These are phyloP conservation scores for Solanum aculeatissimum DNA, from an alignment of 305 asterid species.

Conservation along the genomic window DNA sequence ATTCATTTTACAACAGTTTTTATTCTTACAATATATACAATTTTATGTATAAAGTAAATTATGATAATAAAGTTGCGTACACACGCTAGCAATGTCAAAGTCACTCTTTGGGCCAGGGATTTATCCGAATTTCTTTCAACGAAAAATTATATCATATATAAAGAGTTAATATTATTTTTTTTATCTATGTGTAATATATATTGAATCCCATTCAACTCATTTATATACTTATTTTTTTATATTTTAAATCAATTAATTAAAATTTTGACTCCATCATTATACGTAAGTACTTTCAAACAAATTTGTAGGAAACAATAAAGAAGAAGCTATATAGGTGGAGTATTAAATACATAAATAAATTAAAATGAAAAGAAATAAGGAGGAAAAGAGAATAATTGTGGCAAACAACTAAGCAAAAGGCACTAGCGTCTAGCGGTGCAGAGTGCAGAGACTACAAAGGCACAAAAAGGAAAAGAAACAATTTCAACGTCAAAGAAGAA, in stretches of 20 bases:
- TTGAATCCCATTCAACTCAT: too few relatives aligned
- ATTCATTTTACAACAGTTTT: not conserved
- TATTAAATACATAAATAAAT: too few relatives aligned
- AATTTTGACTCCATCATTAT: too few relatives aligned
- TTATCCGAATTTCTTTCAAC: too few relatives aligned
- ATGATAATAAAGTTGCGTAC: not conserved
- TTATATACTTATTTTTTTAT: too few relatives aligned
- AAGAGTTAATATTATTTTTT: too few relatives aligned
- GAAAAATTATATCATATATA: too few relatives aligned
- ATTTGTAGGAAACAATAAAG: not conserved
- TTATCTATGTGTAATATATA: too few relatives aligned
- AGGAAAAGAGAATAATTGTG: not conserved
- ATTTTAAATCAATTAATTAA: too few relatives aligned
- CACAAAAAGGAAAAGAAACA: not conserved
- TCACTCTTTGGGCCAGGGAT: too few relatives aligned
- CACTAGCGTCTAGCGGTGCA: too few relatives aligned
- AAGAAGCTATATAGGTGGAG: not conserved
- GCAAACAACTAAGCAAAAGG: not conserved
- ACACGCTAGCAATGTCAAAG: too few relatives aligned
- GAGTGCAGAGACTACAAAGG: not conserved
- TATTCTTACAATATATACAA: not conserved
- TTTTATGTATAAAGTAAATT: not conserved
- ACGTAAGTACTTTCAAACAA: not conserved
- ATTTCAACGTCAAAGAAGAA: not conserved
- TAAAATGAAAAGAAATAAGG: not conserved